These are phyloP conservation scores for Marasmius tenuissimus DNA, from an alignment of 1,284 basidiomycete genomes.

Conservation along the genomic window DNA sequence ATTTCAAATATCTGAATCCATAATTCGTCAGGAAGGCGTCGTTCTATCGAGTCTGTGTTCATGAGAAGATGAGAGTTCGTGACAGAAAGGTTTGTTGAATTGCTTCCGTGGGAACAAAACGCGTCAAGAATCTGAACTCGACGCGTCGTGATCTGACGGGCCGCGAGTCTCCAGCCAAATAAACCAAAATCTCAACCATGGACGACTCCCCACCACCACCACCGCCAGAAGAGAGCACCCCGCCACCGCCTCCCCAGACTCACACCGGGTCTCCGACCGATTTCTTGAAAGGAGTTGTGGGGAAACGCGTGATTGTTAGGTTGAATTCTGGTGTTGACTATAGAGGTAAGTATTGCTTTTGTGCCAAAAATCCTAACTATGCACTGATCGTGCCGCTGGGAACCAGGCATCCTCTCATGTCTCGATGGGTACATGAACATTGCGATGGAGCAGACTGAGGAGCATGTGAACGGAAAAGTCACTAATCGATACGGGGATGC, in stretches of 20 bases:
- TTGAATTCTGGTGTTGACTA: conserved; percentile 98
- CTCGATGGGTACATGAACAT: conserved; percentile 99
- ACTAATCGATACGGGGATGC: conserved; percentile 93
- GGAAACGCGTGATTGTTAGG: conserved; percentile 91
- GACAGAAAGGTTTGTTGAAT: neutral
- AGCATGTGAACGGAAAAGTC: conserved; percentile 84
- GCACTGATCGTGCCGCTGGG: neutral
- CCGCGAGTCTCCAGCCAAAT: neutral
- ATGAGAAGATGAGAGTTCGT: neutral
- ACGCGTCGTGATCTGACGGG: neutral
- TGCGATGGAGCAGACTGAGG: conserved; percentile 94
- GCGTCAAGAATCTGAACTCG: neutral
- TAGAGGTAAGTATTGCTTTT: conserved; percentile 71
- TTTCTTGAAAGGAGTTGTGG: conserved; percentile 92
- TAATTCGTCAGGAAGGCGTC: neutral
- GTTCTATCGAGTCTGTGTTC: neutral
- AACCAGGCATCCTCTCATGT: conserved; percentile 87
- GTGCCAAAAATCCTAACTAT: too few species aligned
- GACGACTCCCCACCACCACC: conserved; percentile 40
- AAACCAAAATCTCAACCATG: conserved; percentile 2
- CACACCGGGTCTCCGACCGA: conserved; percentile 81
- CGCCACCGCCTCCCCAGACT: conserved; percentile 51
- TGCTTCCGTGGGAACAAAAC: neutral
- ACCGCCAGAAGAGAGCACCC: conserved; percentile 34
- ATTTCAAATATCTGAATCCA: conserved; percentile 1